phyloP scores from a whole-genome alignment of 257 asterid genomes.

The Solanum pimpinellifolium region DNA sequence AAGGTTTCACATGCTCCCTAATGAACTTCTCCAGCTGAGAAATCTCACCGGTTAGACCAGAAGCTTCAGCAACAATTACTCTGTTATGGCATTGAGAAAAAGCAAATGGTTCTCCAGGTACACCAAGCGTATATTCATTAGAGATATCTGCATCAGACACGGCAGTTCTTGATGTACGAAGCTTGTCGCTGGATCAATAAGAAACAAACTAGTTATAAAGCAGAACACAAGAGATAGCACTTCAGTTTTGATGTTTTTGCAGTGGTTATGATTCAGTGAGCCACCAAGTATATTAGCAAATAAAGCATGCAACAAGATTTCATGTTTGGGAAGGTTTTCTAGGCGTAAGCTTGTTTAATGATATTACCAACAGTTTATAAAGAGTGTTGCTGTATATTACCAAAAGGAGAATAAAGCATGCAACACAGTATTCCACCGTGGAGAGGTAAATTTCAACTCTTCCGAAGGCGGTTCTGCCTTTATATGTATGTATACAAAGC shows the following conservation, averaged over 20 bases:
- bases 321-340: neutral
- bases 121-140: conserved; percentile 52
- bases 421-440: neutral
- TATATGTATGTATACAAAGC: neutral
- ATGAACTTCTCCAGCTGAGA: conserved; percentile 64
- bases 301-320: neutral
- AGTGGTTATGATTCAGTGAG: neutral
- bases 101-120: conserved; percentile 60
- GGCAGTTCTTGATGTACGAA: conserved; percentile 84
- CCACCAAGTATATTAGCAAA: neutral
- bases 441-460: neutral
- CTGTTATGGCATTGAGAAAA: conserved; percentile 74
- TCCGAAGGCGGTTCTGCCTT: neutral
- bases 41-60: conserved; percentile 57
- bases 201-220: neutral
- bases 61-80: conserved; percentile 61
- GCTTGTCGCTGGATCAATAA: conserved; percentile 53
- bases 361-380: neutral
- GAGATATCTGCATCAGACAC: conserved; percentile 71
- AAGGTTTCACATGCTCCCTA: conserved; percentile 51
- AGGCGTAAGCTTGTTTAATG: neutral
- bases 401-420: neutral
- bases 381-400: neutral
- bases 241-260: neutral
- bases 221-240: neutral